A percentile compares a stretch with the other conserved stretches of the same genome.
These are phyloP conservation scores for Fusarium equiseti DNA, from an alignment of 2,329 filamentous ascomycete species.

Conservation along the genomic window DNA sequence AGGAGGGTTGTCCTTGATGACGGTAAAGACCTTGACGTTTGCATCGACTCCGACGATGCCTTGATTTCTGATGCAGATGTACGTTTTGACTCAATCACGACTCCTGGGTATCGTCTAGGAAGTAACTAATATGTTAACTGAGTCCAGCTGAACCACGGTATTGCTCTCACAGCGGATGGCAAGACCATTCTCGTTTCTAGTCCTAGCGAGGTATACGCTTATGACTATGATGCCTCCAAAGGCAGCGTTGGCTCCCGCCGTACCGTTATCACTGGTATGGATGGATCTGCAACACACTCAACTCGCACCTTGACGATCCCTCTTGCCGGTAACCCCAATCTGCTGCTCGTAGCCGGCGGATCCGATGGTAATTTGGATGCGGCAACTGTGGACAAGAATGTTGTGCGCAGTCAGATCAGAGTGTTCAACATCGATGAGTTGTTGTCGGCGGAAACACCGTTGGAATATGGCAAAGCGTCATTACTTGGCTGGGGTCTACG, in stretches of 20 bases:
- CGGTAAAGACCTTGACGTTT: constrained; percentile 14
- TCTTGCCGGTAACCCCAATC: constrained; percentile 6
- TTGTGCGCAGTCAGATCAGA: constrained; percentile 15
- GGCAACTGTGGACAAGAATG: constrained; percentile 10
- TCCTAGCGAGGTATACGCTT: constrained; percentile 19
- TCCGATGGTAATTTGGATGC: constrained; percentile 10
- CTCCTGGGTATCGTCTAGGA: rapidly evolving
- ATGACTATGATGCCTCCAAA: constrained; percentile 13
- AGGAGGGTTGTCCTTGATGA: constrained; percentile 15
- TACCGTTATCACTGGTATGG: constrained; percentile 9
- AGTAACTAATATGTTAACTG: not conserved
- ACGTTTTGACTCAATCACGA: not conserved
- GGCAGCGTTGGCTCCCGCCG: constrained; percentile 1
- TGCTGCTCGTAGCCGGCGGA: constrained; percentile 14
- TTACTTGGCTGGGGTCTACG: constrained; percentile 17
- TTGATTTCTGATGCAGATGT: constrained; percentile 8
- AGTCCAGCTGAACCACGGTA: constrained; percentile 13
- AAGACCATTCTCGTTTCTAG: constrained; percentile 22
- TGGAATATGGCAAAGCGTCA: not conserved
- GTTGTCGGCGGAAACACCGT: not conserved
- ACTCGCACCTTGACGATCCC: constrained; percentile 11
- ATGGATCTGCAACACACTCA: constrained; percentile 15
- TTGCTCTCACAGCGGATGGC: constrained; percentile 9
- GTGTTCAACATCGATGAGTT: constrained; percentile 7
- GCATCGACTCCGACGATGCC: constrained; percentile 11